These are phyloP conservation scores for Naumovozyma baii DNA, from an alignment of 805 yeast species.

Conservation along the genomic window DNA sequence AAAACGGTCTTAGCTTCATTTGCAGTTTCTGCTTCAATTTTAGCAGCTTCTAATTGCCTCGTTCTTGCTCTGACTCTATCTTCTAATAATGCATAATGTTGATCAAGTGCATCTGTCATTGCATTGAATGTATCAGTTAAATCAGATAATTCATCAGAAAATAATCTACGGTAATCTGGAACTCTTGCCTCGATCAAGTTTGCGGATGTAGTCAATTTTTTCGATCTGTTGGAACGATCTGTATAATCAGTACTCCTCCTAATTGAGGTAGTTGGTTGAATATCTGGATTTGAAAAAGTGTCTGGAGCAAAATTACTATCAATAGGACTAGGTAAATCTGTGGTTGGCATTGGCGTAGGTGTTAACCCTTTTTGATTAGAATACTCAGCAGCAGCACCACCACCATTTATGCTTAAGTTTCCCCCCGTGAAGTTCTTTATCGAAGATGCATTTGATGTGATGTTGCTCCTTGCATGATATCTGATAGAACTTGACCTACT, in stretches of 20 bases:
- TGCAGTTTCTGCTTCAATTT: constrained; percentile 84
- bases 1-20: constrained; percentile 94
- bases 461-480: neutral
- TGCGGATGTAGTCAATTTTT: constrained; percentile 24
- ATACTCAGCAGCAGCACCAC: neutral
- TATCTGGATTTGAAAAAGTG: neutral
- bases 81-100: constrained; percentile 76
- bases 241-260: neutral
- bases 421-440: neutral
- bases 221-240: constrained; percentile 11
- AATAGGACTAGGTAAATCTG: neutral
- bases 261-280: neutral
- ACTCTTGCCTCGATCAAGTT: constrained; percentile 34
- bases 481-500: constrained; percentile 18
- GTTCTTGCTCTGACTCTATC: constrained; percentile 83
- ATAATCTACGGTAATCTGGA: constrained; percentile 41
- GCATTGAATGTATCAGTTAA: constrained; percentile 81
- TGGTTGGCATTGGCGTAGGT: neutral
- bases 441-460: neutral
- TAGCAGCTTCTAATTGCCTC: constrained; percentile 77
- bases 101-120: constrained; percentile 80
- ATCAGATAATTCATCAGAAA: constrained; percentile 80
- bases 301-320: neutral
- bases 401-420: neutral
- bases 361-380: neutral